phyloP scores from a whole-genome alignment of 768 basidiomycete genomes.

The Tricholoma hemisulphureum region DNA sequence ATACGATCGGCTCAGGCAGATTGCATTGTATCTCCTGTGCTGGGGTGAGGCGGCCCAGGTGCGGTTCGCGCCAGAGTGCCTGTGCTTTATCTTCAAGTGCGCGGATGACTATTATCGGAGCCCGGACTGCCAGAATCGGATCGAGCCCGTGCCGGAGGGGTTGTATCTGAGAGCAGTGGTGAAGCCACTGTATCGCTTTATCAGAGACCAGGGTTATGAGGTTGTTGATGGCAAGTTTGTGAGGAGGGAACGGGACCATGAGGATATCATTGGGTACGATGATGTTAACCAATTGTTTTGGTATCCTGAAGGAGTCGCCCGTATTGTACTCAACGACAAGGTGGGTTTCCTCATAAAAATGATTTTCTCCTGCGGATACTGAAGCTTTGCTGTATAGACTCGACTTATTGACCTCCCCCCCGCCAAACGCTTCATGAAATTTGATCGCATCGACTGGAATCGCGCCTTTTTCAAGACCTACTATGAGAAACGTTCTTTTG shows the following conservation, averaged over 20 bases:
- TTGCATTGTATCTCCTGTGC: slow-evolving; percentile 91
- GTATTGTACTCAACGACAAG: slow-evolving; percentile 87
- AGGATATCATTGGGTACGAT: slow-evolving; percentile 95
- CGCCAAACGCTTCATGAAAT: slow-evolving; percentile 92
- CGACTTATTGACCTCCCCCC: slow-evolving; percentile 90
- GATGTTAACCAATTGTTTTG: slow-evolving; percentile 99
- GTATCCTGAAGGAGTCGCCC: slow-evolving; percentile 98
- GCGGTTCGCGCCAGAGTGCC: slow-evolving; percentile 91
- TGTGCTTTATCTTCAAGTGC: slow-evolving; percentile 99
- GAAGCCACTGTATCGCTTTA: slow-evolving; percentile 94
- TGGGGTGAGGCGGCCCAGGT: slow-evolving; percentile 99
- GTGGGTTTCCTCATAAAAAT: slow-evolving; percentile 34
- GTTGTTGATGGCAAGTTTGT: slow-evolving; percentile 95
- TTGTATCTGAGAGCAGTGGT: slow-evolving; percentile 89
- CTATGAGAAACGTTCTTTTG: slow-evolving; percentile 94
- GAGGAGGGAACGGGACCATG: slow-evolving; percentile 88
- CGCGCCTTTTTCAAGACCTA: slow-evolving; percentile 99
- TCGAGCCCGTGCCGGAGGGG: slow-evolving; percentile 92
- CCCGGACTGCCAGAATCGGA: slow-evolving; percentile 92
- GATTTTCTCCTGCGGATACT: slow-evolving; percentile 2
- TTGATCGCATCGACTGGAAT: slow-evolving; percentile 96
- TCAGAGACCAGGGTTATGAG: slow-evolving; percentile 97
- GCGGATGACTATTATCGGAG: slow-evolving; percentile 99
- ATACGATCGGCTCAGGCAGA: slow-evolving; percentile 94
- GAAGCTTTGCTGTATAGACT: slow-evolving; percentile 46